phyloP scores from a whole-genome alignment of 2,329 filamentous ascomycete genomes.

The Lasiodiplodia theobromae region DNA sequence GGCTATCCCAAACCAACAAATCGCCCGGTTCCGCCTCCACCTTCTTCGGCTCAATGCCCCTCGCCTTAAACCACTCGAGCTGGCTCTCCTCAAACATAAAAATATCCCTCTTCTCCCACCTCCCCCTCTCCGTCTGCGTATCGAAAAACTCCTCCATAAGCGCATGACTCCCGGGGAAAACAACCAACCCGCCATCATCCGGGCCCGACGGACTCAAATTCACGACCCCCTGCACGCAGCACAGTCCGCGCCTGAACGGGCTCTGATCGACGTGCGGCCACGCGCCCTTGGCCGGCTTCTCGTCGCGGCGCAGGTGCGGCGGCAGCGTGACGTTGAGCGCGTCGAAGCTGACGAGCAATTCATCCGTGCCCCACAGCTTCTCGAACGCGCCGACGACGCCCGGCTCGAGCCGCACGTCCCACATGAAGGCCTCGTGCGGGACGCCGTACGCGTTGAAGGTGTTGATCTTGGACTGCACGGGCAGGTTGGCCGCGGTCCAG shows the following conservation, averaged over 20 bases:
- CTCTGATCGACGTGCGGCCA: constrained; percentile 48
- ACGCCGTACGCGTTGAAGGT: constrained; percentile 43
- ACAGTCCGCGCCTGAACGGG: constrained; percentile 52
- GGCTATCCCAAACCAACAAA: constrained; percentile 56
- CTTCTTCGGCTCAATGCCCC: constrained; percentile 50
- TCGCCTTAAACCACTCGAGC: constrained; percentile 51
- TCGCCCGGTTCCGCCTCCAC: constrained; percentile 53
- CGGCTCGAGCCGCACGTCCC: constrained; percentile 49
- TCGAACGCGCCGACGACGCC: constrained; percentile 47
- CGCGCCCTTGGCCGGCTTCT: constrained; percentile 37
- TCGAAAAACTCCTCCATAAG: constrained; percentile 43
- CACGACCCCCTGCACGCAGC: constrained; percentile 60
- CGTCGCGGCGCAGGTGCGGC: constrained; percentile 30
- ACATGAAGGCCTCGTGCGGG: constrained; percentile 52
- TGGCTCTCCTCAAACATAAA: constrained; percentile 43
- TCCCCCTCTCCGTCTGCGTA: constrained; percentile 42
- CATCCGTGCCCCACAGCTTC: constrained; percentile 46
- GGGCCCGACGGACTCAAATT: constrained; percentile 51
- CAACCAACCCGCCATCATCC: constrained; percentile 48
- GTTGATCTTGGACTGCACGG: constrained; percentile 42
- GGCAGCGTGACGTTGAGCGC: constrained; percentile 50
- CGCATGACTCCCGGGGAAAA: constrained; percentile 42
- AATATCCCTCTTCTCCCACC: constrained; percentile 36
- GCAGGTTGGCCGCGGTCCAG: constrained; percentile 47
- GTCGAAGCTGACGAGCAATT: constrained; percentile 50